A percentile compares a stretch with the other conserved stretches of the same genome.
These are phyloP conservation scores for Saxophila tyrrhenica DNA, from an alignment of 495 filamentous ascomycete species.

Conservation along the genomic window DNA sequence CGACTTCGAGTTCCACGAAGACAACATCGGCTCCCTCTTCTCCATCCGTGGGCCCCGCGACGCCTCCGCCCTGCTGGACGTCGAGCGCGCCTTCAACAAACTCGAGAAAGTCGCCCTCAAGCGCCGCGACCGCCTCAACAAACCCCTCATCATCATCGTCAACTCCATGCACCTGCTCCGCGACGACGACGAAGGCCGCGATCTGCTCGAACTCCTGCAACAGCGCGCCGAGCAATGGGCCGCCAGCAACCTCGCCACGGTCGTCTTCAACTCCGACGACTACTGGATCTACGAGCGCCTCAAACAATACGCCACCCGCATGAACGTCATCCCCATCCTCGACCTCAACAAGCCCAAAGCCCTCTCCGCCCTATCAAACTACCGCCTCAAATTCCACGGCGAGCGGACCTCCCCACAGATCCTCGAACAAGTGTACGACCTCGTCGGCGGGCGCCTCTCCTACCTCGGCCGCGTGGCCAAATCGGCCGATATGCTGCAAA, in stretches of 20 bases:
- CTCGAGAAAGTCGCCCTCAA: slow-evolving; percentile 83
- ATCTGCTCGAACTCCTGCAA: slow-evolving; percentile 87
- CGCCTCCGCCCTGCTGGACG: slow-evolving; percentile 79
- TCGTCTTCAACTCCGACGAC: slow-evolving; percentile 87
- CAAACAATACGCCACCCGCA: slow-evolving; percentile 78
- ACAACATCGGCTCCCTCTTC: slow-evolving; percentile 92
- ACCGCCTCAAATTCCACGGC: slow-evolving; percentile 57
- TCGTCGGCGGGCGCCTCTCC: slow-evolving; percentile 73
- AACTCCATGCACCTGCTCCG: slow-evolving; percentile 83
- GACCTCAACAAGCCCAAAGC: slow-evolving; percentile 73
- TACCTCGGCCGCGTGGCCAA: slow-evolving; percentile 82
- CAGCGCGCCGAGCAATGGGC: slow-evolving; percentile 95
- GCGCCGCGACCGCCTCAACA: slow-evolving; percentile 41
- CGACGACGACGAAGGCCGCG: slow-evolving; percentile 81
- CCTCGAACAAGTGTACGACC: slow-evolving; percentile 68
- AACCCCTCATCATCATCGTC: slow-evolving; percentile 76
- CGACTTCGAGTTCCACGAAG: slow-evolving; percentile 84
- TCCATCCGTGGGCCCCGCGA: slow-evolving; percentile 88
- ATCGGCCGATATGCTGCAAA: slow-evolving; percentile 59
- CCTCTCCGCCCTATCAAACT: slow-evolving; percentile 59
- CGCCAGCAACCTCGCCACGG: slow-evolving; percentile 73
- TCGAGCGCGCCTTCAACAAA: slow-evolving; percentile 94
- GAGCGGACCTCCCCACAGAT: slow-evolving; percentile 43
- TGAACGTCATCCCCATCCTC: slow-evolving; percentile 74
- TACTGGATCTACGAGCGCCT: slow-evolving; percentile 96